Evolutionary conservation across 345 rosid genomes (phyloP), one percentile per base, ranked within the genome.

Genomic region (Passiflora organensis): DNA sequence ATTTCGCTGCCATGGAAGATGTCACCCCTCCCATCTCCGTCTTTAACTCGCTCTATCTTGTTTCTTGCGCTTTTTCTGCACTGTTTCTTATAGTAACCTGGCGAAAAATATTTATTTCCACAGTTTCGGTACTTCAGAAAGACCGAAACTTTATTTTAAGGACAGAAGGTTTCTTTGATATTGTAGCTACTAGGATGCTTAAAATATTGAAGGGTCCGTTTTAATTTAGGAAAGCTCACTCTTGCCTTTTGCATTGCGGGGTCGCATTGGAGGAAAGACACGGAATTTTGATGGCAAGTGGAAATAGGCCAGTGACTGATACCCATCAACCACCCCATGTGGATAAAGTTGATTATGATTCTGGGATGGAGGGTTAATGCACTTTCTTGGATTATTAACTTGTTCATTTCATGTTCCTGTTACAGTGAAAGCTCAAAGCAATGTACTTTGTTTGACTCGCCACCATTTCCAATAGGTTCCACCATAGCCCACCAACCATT

Each of bases 1-100:
- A 81, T 64, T 88, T 91, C 11, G 95, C 95, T 21, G 98, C 96
- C 96, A 91, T 88, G n/a, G 98, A 86, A 25, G 98, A 91, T 19
- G 96, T 82, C 51, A 91, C 93, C 62, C 96, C 95, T 25, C 96
- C 96, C 96, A 91, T 84, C 53, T 62, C 62, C 38, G 53, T 37
- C 71, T 25, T 45, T 51, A 38, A 17, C 45, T 57, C 46, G 16
- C 59, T 50, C 56, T 38, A 34, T 57, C 52, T 32, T 56, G 32
- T 10, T 51, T 13, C 63, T 64, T 55, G n/a, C 58, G 48, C 48
- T 37, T 60, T 32, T n/a, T 19, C 32, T 32, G 66, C 59, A 56
- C 45, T 70, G 39, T 25, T 2, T 14, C 14, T 6, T 4, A 9
- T 6, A 15, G 38, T 41, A 56, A 4, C 62, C 59, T 63, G 60